Base-by-base conservation (phyloP, 2,329 filamentous ascomycete genomes). In the Pseudogymnoascus sp. region DNA sequence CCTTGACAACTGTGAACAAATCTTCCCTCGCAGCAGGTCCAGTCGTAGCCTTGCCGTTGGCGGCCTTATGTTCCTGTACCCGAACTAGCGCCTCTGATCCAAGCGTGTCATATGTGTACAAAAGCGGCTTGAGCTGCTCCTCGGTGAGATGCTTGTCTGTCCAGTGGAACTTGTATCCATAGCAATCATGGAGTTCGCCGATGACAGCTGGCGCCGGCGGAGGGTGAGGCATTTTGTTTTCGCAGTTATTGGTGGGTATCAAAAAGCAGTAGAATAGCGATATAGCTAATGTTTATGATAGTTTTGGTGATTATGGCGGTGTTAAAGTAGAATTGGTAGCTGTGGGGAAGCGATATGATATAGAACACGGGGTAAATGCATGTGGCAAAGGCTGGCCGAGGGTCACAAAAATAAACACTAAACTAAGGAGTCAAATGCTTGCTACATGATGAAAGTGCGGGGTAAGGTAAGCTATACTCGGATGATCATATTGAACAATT, bases 91-190 rank as follows among this genome's bases (percentile, higher is more conserved):
- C 87, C 63, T 89, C 80, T 66, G 89, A 84, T 33, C 81, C 88
- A 1, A 91, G 75, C 6, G 77, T 78, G 72, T 93, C 90, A 70
- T 90, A 92, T 1, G 83, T 82, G 63, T 83, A 81, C 59, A 85
- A 86, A 66, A 89, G 71, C 2, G 81, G 82, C 61, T 81, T 74
- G 39, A 87, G 75, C 68, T 90, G 77, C 61, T 86, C 80, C 5
- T 78, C 73, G 1, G 82, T 83, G 15, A 84, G 75, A 71, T 93
- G 90, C 3, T 85, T 73, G 5, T 80, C 72, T 0, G 88, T 89
- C 80, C 88, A 87, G 67, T 86, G 81, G 71, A 92, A 92, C 5
- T 79, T 81, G 69, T 90, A 83, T 17, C 83, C 87, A 84, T 86
- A 91, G 66, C 48, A 55, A 55, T 55, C 27, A 29, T 55, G 48